Percentiles rank a stretch among this genome's conserved stretches.
phyloP scores from a whole-genome alignment of 148 eudicot genomes.

The Persicaria tinctoria region DNA sequence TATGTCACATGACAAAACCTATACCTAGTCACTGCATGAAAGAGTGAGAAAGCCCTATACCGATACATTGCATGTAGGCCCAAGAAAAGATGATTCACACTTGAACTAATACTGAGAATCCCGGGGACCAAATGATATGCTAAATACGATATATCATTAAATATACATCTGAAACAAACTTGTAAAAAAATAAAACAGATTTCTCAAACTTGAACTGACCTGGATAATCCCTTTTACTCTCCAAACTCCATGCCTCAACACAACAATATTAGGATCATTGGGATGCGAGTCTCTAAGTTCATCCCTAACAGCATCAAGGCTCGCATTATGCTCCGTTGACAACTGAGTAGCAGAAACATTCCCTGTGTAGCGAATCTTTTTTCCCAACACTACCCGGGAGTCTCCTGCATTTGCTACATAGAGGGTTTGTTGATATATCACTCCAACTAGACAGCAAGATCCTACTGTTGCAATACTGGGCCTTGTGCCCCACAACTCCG shows the following conservation, averaged over 20 bases:
- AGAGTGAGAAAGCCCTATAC: not conserved
- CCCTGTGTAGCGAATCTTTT: conserved; percentile 17
- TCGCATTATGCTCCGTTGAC: conserved; percentile 71
- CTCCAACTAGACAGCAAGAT: conserved; percentile 77
- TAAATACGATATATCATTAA: not conserved
- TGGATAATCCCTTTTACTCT: conserved; percentile 79
- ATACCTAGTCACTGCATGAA: not conserved
- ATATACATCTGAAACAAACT: not conserved
- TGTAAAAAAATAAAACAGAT: not conserved
- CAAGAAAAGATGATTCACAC: not conserved
- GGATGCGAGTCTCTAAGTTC: conserved; percentile 50
- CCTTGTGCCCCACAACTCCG: conserved; percentile 25
- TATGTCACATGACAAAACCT: not conserved
- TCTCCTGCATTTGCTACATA: conserved; percentile 75
- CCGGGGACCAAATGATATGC: not conserved
- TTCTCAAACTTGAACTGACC: conserved; percentile 28
- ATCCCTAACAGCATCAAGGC: conserved; percentile 42
- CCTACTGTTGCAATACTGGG: conserved; percentile 63
- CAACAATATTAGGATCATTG: conserved; percentile 55
- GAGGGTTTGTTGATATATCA: conserved; percentile 49
- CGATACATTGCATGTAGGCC: not conserved
- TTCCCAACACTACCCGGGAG: conserved; percentile 75
- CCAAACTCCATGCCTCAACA: conserved; percentile 57
- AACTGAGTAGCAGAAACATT: conserved; percentile 40
- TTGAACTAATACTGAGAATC: not conserved